Base-by-base conservation (phyloP, 106 monocot genomes). In the Apostasia shenzhenica region DNA sequence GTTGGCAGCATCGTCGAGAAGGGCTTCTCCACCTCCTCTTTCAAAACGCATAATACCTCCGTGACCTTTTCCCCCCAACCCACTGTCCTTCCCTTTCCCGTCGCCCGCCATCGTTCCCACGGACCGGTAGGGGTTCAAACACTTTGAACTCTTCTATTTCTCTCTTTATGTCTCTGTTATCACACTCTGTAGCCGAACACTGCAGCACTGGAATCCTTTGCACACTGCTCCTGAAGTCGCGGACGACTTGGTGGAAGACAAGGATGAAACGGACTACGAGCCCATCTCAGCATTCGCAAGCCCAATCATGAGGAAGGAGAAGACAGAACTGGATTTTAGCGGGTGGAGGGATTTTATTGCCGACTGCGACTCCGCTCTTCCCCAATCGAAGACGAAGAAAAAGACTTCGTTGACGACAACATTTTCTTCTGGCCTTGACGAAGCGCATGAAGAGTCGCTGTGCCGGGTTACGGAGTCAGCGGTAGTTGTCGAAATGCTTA, bases 51-150 rank as follows among this genome's bases (percentile, higher is more conserved):
- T 7, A 54, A 64, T 4, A 13, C 58, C 2, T 1, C 76, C 41
- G 3, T 65, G 39, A 12, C 74, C 44, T 75, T 78, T 72, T 59
- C 60, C 45, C 83, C 83, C 12, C 75, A 72, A 2, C 85, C 89
- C 6, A 71, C 92, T 46, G 85, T 97, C 45, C 79, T 97, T 55
- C 92, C 97, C 43, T 97, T 97, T 61, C 97, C 97, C 58, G 87
- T 99, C 66, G 90, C 97, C 45, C 97, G 92, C 67, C 92, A 93
- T 73, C 97, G 97, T 66, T 99, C 97, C 70, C 92, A 90, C 55
- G 88, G 91, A 65, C 97, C 97, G 65, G 97, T 99, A 86, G 55
- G 43, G 26, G 11, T 2, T 52, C 60, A 10, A 40, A 40, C 62
- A 43, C 65, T 13, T 67, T 66, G 41, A 5, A 4, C 10, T 48